A percentile compares a stretch with the other conserved stretches of the same genome.
Conservation (phyloP, 2,329 filamentous ascomycete genomes). For the Aotearoamyces nothofagi region DNA sequence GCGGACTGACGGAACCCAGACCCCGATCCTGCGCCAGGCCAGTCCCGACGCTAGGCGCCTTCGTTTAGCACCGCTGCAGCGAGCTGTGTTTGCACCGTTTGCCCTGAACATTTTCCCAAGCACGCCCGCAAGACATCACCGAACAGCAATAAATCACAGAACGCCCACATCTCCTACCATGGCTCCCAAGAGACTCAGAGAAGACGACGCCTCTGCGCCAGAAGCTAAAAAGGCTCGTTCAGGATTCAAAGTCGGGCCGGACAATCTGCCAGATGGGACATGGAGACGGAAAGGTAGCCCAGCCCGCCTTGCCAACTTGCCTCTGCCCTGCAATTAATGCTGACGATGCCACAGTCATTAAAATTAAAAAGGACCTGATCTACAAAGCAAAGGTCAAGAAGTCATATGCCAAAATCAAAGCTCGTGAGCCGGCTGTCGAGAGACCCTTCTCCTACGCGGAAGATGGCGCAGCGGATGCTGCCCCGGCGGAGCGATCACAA, state of each 20-base stretch:
- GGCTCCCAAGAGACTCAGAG: constrained; percentile 41
- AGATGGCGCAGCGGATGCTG: constrained; percentile 6
- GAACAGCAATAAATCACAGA: too few relatives aligned
- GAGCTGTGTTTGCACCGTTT: not conserved
- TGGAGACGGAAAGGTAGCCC: constrained; percentile 61
- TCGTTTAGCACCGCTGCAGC: not conserved
- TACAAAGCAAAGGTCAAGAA: constrained; percentile 90
- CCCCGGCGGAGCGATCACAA: constrained; percentile 18
- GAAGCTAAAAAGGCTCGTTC: constrained; percentile 40
- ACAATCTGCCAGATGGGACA: constrained; percentile 79
- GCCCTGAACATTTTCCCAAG: not conserved
- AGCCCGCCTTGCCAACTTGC: not conserved
- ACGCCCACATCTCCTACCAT: too few relatives aligned
- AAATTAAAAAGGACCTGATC: constrained; percentile 81
- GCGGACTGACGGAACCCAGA: not conserved
- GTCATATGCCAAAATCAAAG: constrained; percentile 77
- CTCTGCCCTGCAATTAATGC: constrained; percentile 2
- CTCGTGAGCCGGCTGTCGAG: constrained; percentile 19
- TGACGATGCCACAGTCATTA: constrained; percentile 42
- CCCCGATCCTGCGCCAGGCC: too few relatives aligned
- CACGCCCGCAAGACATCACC: not conserved
- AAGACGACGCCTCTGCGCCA: constrained; percentile 24
- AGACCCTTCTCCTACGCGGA: too few relatives aligned
- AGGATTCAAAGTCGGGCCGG: constrained; percentile 76
- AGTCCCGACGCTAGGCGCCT: not conserved